Evolutionary conservation across 805 yeast species (phyloP).

Genomic region (Grigorovia humatica): DNA sequence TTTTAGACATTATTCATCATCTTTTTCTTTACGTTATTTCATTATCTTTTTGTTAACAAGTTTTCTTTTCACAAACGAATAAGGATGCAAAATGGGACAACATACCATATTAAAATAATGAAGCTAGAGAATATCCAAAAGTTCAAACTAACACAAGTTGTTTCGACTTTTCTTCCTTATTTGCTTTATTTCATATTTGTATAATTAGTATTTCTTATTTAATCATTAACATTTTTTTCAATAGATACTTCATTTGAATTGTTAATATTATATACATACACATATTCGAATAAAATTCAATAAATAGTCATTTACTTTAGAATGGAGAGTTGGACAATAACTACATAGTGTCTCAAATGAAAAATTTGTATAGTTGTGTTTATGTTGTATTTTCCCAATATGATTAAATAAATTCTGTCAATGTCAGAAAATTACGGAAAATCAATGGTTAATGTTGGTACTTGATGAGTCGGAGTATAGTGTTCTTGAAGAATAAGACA

Average conservation of each 20-base stretch:
- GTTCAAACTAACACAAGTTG: not conserved
- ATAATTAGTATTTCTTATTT: not conserved
- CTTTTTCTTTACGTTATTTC: not conserved
- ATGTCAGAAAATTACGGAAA: not conserved
- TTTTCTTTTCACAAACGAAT: not conserved
- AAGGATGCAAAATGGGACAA: not conserved
- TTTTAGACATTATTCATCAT: not conserved
- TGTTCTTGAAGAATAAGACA: slow-evolving; percentile 64
- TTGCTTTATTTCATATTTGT: not conserved
- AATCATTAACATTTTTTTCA: not conserved
- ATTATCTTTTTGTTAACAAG: not conserved
- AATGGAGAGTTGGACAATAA: not conserved
- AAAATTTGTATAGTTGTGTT: too few species aligned
- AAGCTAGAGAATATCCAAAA: too few species aligned
- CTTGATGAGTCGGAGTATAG: slow-evolving; percentile 17
- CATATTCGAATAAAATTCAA: not conserved
- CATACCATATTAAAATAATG: too few species aligned
- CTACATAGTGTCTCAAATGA: not conserved
- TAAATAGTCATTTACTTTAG: not conserved
- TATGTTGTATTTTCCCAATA: too few species aligned
- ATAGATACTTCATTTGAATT: not conserved
- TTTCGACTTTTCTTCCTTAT: not conserved
- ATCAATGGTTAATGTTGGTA: not conserved
- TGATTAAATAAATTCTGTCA: too few species aligned
- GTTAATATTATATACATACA: not conserved